Percentiles rank a stretch among this genome's conserved stretches.
Conservation (phyloP, 1,284 basidiomycete genomes). For the Sphaerobolus stellatus region DNA sequence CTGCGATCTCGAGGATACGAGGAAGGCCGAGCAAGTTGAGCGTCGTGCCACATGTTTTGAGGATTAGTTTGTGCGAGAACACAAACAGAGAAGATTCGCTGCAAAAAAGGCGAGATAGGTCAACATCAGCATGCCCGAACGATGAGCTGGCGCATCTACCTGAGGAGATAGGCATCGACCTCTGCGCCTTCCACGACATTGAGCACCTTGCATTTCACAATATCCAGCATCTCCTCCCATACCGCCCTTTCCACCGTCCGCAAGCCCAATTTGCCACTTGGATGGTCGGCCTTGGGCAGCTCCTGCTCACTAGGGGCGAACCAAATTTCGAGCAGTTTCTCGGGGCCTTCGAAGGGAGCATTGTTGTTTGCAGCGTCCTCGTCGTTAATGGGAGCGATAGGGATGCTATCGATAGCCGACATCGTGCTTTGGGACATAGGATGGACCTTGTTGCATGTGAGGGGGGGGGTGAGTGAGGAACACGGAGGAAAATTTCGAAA, state of each 20-base stretch:
- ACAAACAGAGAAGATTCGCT: constrained; percentile 99
- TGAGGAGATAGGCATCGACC: constrained; percentile 93
- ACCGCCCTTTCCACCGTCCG: constrained; percentile 72
- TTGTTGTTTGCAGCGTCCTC: constrained; percentile 33
- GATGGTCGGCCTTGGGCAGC: constrained; percentile 47
- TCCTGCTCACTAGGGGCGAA: constrained; percentile 77
- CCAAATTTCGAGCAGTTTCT: constrained; percentile 99
- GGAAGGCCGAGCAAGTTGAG: constrained; percentile 94
- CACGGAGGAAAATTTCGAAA: too few relatives aligned
- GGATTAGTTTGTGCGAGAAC: constrained; percentile 92
- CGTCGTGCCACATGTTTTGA: constrained; percentile 99
- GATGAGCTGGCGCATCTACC: constrained; percentile 50
- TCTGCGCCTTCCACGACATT: constrained; percentile 85
- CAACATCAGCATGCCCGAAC: constrained; percentile 12
- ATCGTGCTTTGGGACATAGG: constrained; percentile 40
- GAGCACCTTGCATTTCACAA: constrained; percentile 96
- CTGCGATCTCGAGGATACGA: constrained; percentile 88
- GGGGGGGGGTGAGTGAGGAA: constrained; percentile 25
- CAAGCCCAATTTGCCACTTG: constrained; percentile 61
- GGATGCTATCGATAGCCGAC: constrained; percentile 57
- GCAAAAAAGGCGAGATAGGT: constrained; percentile 12
- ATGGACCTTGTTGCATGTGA: constrained; percentile 60
- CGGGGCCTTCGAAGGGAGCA: constrained; percentile 82
- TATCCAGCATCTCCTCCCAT: constrained; percentile 98
- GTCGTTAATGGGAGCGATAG: constrained; percentile 22